A percentile compares a stretch with the other conserved stretches of the same genome.
These are phyloP conservation scores for Pseudogymnoascus sp. DNA, from an alignment of 2,329 filamentous ascomycete species.

Conservation along the genomic window DNA sequence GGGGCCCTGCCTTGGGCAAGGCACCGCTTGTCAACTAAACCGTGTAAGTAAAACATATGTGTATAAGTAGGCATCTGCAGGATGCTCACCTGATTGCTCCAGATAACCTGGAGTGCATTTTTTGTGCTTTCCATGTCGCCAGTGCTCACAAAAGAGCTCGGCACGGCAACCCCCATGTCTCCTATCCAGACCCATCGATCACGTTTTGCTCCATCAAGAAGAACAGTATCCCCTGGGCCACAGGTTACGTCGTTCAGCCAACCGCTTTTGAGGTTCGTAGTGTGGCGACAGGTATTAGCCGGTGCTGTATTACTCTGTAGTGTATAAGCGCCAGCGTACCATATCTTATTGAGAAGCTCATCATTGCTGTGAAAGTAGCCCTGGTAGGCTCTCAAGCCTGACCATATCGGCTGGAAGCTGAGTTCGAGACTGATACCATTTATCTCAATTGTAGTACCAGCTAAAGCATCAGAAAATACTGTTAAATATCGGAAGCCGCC, in stretches of 20 bases:
- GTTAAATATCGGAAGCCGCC: conserved; percentile 50
- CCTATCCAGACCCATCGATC: conserved; percentile 53
- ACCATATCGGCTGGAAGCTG: conserved; percentile 37
- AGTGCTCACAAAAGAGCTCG: conserved; percentile 43
- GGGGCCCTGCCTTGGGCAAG: conserved; percentile 23
- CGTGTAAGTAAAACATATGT: neutral
- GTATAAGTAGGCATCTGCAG: neutral
- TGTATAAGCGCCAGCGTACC: conserved; percentile 28
- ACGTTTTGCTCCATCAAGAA: conserved; percentile 48
- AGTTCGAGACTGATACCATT: conserved; percentile 31
- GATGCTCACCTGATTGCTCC: conserved; percentile 29
- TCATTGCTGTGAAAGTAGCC: conserved; percentile 28
- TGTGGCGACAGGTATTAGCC: conserved; percentile 26
- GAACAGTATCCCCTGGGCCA: conserved; percentile 18
- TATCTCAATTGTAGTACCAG: conserved; percentile 20
- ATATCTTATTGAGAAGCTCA: conserved; percentile 31
- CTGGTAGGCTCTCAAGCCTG: conserved; percentile 29
- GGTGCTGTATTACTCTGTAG: conserved; percentile 26
- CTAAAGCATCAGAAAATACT: neutral
- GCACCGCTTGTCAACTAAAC: conserved; percentile 22
- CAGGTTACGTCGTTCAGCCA: conserved; percentile 38
- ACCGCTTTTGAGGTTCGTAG: conserved; percentile 23
- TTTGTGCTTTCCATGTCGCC: conserved; percentile 40
- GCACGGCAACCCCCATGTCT: conserved; percentile 49
- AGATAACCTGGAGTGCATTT: conserved; percentile 39